These are phyloP conservation scores for Neonectria punicea DNA, from an alignment of 2,329 filamentous ascomycete genomes.

Conservation along the genomic window DNA sequence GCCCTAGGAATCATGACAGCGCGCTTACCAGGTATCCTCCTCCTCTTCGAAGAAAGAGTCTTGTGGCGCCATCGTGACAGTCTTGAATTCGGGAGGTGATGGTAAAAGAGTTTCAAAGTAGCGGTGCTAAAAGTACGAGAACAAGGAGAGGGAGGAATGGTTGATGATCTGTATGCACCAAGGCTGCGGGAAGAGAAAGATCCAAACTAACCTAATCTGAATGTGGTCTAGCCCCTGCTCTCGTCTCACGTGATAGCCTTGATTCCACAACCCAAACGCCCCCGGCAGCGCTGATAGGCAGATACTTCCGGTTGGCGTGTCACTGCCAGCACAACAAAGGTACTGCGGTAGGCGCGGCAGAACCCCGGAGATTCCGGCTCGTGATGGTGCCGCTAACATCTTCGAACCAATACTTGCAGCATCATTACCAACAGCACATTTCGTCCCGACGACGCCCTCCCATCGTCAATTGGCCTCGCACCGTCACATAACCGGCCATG, in stretches of 20 bases:
- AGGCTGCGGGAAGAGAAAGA: conserved; percentile 46
- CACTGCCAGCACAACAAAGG: neutral
- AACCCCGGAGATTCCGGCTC: conserved; percentile 41
- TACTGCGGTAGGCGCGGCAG: conserved; percentile 42
- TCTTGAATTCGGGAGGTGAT: conserved; percentile 34
- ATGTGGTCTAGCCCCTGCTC: conserved; percentile 25
- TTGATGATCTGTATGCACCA: conserved; percentile 42
- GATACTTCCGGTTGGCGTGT: conserved; percentile 24
- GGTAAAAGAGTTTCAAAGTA: conserved; percentile 30
- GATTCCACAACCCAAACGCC: conserved; percentile 15
- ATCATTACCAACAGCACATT: conserved; percentile 47
- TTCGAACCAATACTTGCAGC: conserved; percentile 41
- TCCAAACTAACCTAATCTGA: conserved; percentile 38
- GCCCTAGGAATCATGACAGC: conserved; percentile 17
- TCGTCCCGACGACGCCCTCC: conserved; percentile 40
- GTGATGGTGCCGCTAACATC: conserved; percentile 37
- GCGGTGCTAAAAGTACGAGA: conserved; percentile 38
- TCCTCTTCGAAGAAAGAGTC: conserved; percentile 78
- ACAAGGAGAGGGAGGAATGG: conserved; percentile 36
- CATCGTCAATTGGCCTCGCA: conserved; percentile 58
- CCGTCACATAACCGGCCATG: conserved; percentile 58
- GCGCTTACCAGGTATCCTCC: conserved; percentile 73
- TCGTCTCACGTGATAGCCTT: conserved; percentile 37
- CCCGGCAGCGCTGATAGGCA: conserved; percentile 17
- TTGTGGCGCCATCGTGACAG: conserved; percentile 70